Evolutionary conservation across 495 filamentous ascomycete species (phyloP), one percentile per base, ranked within the genome.

Genomic region (Penicillium argentinense): DNA sequence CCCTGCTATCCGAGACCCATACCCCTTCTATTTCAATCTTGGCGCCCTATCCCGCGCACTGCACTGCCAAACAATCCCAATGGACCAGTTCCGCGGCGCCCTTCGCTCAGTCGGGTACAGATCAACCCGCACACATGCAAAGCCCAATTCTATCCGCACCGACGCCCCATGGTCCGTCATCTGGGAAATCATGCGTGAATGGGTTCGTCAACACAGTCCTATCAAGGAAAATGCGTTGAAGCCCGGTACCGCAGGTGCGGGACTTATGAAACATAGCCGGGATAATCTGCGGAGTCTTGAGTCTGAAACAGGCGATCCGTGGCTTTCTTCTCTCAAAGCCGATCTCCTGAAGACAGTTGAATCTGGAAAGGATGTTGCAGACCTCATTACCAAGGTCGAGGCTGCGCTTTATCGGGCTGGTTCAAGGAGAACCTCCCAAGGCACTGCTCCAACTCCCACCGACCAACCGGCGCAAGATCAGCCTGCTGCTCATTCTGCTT

Each of bases 161-260:
- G 83, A 96, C 66, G 93, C 93, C 9, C 85, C 89, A 0, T 97
- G 91, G 90, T 71, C 68, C 3, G 79, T 89, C 3, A 77, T 97
- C 32, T 97, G 93, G 93, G 86, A 96, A 51, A 75, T 97, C 23
- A 96, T 97, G 84, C 76, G 87, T 25, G 88, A 95, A 68, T 98
- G 92, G 92, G 74, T 82, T 2, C 75, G 84, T 28, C 91, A 93
- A 53, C 85, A 83, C 46, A 67, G 75, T 0, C 89, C 89, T 0
- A 70, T 92, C 34, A 95, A 86, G 52, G 78, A 83, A 34, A 76
- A 73, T 1, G 75, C 81, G 4, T 64, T 96, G n/a, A 83, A 77
- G 46, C 71, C 81, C 25, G 79, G 79, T 14, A 87, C 70, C n/a
- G 66, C 87, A 0, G 92, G 83, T 6, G 88, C 81, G 30, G 78